phyloP scores from a whole-genome alignment of 2,329 filamentous ascomycete species.

The Aspergillus spinulosporus region DNA sequence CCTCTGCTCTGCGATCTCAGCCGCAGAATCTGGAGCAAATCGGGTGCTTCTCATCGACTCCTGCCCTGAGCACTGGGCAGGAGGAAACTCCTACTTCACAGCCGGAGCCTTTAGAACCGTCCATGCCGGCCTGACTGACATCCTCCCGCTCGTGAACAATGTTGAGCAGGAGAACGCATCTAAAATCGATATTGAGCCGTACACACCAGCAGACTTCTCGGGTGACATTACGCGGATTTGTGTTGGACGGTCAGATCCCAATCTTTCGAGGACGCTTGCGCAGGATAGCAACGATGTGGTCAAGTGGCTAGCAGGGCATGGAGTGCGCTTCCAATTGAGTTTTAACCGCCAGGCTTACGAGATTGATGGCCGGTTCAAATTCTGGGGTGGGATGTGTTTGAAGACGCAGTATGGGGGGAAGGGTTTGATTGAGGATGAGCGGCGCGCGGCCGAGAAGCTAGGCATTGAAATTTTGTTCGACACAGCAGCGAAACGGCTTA shows the following conservation, averaged over 20 bases:
- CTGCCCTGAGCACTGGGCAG: slow-evolving; percentile 58
- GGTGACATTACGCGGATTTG: slow-evolving; percentile 60
- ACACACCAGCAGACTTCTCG: slow-evolving; percentile 56
- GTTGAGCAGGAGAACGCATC: slow-evolving; percentile 48
- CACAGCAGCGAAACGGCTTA: slow-evolving; percentile 42
- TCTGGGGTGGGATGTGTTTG: slow-evolving; percentile 67
- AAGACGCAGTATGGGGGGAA: slow-evolving; percentile 62
- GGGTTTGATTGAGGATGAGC: slow-evolving; percentile 56
- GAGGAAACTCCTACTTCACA: slow-evolving; percentile 66
- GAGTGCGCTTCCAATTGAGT: slow-evolving; percentile 59
- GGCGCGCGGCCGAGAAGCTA: slow-evolving; percentile 43
- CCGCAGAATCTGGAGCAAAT: slow-evolving; percentile 41
- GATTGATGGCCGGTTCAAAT: slow-evolving; percentile 61
- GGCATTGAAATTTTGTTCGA: slow-evolving; percentile 51
- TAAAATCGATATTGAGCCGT: slow-evolving; percentile 60
- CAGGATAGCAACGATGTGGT: slow-evolving; percentile 53
- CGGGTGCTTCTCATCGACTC: slow-evolving; percentile 61
- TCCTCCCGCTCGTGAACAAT: slow-evolving; percentile 64
- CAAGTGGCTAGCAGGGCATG: slow-evolving; percentile 58
- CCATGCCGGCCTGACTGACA: slow-evolving; percentile 56
- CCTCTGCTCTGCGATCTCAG: slow-evolving; percentile 57
- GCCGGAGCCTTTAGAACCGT: slow-evolving; percentile 63
- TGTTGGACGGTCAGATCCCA: slow-evolving; percentile 53
- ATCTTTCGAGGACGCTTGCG: slow-evolving; percentile 54
- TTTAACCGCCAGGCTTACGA: slow-evolving; percentile 68